Conservation (phyloP, 495 filamentous ascomycete species). For the Podospora appendiculata region DNA sequence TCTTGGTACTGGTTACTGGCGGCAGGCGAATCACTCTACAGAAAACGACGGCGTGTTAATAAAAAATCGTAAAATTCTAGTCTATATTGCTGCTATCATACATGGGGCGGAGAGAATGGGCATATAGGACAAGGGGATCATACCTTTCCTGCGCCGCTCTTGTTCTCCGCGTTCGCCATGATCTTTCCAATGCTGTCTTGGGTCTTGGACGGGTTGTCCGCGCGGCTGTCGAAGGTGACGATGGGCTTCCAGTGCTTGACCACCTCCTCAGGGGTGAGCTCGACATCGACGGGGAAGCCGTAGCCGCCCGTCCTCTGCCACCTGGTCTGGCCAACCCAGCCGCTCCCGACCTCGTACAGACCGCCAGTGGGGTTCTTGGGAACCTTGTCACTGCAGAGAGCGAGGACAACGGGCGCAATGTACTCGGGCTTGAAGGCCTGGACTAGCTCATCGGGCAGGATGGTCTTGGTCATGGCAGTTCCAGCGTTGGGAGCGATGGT, state of each 20-base stretch:
- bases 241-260: constrained; percentile 71
- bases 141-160: constrained; percentile 43
- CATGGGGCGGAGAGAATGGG: constrained; percentile 13
- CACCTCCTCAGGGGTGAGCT: constrained; percentile 82
- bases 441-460: constrained; percentile 96
- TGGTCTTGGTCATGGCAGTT: constrained; percentile 89
- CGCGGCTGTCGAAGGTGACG: constrained; percentile 78
- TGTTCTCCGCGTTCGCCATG: constrained; percentile 87
- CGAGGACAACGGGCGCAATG: constrained; percentile 85
- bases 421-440: constrained; percentile 99
- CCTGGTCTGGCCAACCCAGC: constrained; percentile 84
- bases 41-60: constrained; percentile 23
- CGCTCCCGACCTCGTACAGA: constrained; percentile 93
- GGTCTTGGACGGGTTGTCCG: constrained; percentile 77
- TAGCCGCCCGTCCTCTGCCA: constrained; percentile 92
- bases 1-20: constrained; percentile 43
- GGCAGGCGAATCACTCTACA: constrained; percentile 21
- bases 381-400: constrained; percentile 81
- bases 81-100: constrained; percentile 20
- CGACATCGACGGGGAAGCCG: constrained; percentile 85
- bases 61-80: constrained; percentile 16
- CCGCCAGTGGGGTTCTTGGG: constrained; percentile 78
- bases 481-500: constrained; percentile 97
- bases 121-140: constrained; percentile 21
- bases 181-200: constrained; percentile 75